Evolutionary conservation across 768 basidiomycete genomes (phyloP).

Genomic region (Aureoboletus auriporus): DNA sequence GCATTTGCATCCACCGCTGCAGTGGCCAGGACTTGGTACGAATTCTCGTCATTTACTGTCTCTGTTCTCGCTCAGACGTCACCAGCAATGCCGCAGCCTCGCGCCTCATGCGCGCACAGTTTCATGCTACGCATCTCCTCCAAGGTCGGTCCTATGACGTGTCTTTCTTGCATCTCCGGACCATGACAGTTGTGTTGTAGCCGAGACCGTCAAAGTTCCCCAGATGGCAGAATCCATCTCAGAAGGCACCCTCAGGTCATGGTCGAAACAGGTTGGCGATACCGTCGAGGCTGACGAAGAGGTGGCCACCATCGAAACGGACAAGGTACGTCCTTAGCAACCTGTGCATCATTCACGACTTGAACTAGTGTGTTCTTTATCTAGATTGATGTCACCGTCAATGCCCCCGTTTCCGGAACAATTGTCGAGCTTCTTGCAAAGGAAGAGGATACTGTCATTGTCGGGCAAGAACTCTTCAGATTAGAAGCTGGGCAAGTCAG

Average conservation of each 20-base stretch:
- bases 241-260: conserved; percentile 93
- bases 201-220: conserved; percentile 90
- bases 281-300: conserved; percentile 90
- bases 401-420: conserved; percentile 83
- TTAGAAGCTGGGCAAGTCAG: conserved; percentile 79
- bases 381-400: conserved; percentile 96
- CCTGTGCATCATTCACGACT: background rate
- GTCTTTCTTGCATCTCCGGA: conserved; percentile 2
- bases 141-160: conserved; percentile 48
- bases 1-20: conserved; percentile 36
- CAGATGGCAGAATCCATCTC: conserved; percentile 99
- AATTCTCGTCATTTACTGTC: background rate
- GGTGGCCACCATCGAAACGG: conserved; percentile 96
- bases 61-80: conserved; percentile 2
- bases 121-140: conserved; percentile 67
- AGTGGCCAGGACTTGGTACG: conserved; percentile 48
- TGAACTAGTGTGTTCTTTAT: conserved; percentile 6
- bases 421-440: conserved; percentile 82
- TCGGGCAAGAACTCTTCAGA: conserved; percentile 91
- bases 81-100: conserved; percentile 44
- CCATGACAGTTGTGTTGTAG: conserved; percentile 34
- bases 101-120: conserved; percentile 52
- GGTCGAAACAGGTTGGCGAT: conserved; percentile 93
- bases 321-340: conserved; percentile 62
- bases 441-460: conserved; percentile 92